Percentiles rank a stretch among this genome's conserved stretches.
These are phyloP conservation scores for Arbutus unedo DNA, from an alignment of 148 eudicot genomes.

Conservation along the genomic window DNA sequence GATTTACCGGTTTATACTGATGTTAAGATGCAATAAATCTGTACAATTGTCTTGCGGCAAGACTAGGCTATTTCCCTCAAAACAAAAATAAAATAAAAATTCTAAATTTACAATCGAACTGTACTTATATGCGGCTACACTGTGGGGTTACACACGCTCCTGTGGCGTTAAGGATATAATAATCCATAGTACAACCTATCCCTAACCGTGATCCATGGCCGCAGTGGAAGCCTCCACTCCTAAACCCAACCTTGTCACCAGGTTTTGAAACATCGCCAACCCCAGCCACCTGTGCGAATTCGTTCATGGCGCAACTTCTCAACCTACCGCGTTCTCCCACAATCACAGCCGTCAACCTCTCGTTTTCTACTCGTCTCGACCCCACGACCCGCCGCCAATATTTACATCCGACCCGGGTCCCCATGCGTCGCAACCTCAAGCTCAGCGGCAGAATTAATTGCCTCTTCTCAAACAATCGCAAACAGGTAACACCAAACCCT, in stretches of 20 bases:
- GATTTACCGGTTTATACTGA: too few species aligned
- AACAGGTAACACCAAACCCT: conserved; percentile 37
- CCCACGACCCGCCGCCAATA: background rate
- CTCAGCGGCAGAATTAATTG: conserved; percentile 52
- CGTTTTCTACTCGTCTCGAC: background rate
- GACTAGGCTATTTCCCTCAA: too few species aligned
- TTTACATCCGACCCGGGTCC: conserved; percentile 17
- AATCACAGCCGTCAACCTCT: conserved; percentile 20
- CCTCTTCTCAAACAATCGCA: conserved; percentile 65
- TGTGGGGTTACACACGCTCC: too few species aligned
- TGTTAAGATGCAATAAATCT: too few species aligned
- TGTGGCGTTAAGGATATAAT: too few species aligned
- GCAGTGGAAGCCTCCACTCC: background rate
- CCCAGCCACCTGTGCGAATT: background rate
- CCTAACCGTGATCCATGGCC: background rate
- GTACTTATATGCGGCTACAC: too few species aligned
- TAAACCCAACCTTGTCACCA: background rate
- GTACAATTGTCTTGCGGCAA: too few species aligned
- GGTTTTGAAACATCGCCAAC: background rate
- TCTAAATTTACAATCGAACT: too few species aligned
- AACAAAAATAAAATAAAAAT: too few species aligned
- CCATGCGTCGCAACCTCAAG: conserved; percentile 29
- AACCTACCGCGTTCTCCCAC: conserved; percentile 29
- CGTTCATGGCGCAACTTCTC: conserved; percentile 49
- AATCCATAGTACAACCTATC: too few species aligned